Base-by-base conservation (phyloP, 768 basidiomycete genomes). In the Gymnopilus dilepis region DNA sequence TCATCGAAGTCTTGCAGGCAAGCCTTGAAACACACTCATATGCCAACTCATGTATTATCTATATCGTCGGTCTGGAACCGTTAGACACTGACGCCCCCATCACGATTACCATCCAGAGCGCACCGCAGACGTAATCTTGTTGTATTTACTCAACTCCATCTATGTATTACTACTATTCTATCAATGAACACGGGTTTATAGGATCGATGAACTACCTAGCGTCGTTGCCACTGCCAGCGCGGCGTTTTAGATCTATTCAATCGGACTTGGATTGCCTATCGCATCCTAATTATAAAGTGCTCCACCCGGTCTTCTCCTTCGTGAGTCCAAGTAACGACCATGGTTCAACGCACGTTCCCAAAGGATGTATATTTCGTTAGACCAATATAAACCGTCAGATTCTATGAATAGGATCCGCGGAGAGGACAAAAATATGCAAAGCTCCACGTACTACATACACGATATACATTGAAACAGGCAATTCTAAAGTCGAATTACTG, bases 121-220 rank as follows among this genome's bases (percentile, higher is more conserved):
- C 42, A 24, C 17, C 48, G 24, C 34, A 41, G 43, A 37, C 34
- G 31, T 26, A 51, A 59, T 60, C 59, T 24, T 24, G 26, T 43
- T 55, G 59, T 60, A 60, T 60, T 60, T 60, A 60, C 54, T 26
- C 28, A 54, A 30, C 19, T 34, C 53, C 37, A 47, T 55, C 40
- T 60, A 60, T 40, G 41, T 45, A 40, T 45, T 41, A 21, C 34
- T 28, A 50, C 31, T 31, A 50, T 24, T 26, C n/a, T n/a, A n/a
- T 15, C 11, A 37, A 6, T 6, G 5, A 26, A 30, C 17, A 50
- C 28, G 47, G n/a, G 26, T n/a, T 28, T 31, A 17, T 6, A 28
- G 12, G 24, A 8, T n/a, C n/a, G 28, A 47, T 47, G 24, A 5
- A 7, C 28, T 11, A 31, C 6, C 30, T 28, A n/a, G 7, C 31